Evolutionary conservation across 2,329 filamentous ascomycete genomes (phyloP).

Genomic region (Rutstroemia sp.): DNA sequence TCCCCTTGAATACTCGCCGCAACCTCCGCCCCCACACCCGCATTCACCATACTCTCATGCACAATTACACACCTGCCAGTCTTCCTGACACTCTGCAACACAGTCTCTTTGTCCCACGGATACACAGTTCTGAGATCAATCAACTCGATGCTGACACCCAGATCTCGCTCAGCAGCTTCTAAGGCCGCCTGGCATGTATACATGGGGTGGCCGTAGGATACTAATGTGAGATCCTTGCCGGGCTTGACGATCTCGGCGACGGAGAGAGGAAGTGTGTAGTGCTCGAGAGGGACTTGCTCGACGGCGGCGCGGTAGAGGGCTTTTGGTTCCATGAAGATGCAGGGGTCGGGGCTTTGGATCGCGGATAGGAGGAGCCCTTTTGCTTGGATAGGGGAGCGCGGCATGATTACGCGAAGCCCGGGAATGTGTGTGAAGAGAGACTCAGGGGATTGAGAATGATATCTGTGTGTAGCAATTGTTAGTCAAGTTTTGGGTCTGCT

Average conservation of each 20-base stretch:
- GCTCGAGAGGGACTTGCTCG: slow-evolving; percentile 62
- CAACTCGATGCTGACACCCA: slow-evolving; percentile 59
- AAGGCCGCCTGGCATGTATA: slow-evolving; percentile 63
- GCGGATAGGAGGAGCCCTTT: slow-evolving; percentile 60
- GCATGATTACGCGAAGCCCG: slow-evolving; percentile 62
- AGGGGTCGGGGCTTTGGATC: slow-evolving; percentile 59
- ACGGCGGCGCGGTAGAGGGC: slow-evolving; percentile 65
- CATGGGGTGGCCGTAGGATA: slow-evolving; percentile 65
- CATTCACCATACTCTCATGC: slow-evolving; percentile 70
- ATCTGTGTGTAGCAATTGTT: slow-evolving; percentile 32
- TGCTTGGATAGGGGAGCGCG: slow-evolving; percentile 61
- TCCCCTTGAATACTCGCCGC: slow-evolving; percentile 63
- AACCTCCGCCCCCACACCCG: slow-evolving; percentile 65
- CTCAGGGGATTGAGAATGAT: slow-evolving; percentile 68
- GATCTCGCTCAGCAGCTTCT: slow-evolving; percentile 56
- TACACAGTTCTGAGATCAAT: slow-evolving; percentile 67
- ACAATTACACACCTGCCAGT: slow-evolving; percentile 64
- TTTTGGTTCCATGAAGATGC: slow-evolving; percentile 72
- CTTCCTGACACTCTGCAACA: slow-evolving; percentile 60
- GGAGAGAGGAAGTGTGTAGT: slow-evolving; percentile 59
- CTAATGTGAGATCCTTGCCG: slow-evolving; percentile 58
- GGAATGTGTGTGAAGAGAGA: slow-evolving; percentile 65
- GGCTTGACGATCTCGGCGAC: slow-evolving; percentile 62
- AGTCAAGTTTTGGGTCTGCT: slow-evolving; percentile 13
- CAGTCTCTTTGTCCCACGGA: slow-evolving; percentile 62